Conservation (phyloP, 805 yeast genomes). For the Sungouiella thailandica region DNA sequence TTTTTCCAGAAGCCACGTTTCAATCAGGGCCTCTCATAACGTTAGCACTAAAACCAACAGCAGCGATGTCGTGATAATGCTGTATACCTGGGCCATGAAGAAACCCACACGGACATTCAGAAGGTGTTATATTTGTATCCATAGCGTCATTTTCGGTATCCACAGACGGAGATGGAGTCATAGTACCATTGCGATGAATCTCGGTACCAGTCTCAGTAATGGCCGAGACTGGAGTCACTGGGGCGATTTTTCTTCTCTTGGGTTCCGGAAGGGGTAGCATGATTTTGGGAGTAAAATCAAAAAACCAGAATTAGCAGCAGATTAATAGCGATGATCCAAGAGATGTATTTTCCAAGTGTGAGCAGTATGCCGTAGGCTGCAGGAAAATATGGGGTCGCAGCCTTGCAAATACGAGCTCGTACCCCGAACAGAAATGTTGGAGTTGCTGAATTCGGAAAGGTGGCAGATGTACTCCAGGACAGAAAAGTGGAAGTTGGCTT, state of each 20-base stretch:
- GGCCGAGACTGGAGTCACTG: not conserved
- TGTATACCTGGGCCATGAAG: constrained; percentile 12
- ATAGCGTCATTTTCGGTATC: constrained; percentile 2
- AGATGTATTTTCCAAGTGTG: too few species aligned
- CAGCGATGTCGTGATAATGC: constrained; percentile 10
- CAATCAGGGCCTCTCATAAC: constrained; percentile 14
- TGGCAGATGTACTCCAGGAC: too few species aligned
- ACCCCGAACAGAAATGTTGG: too few species aligned
- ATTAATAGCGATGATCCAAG: too few species aligned
- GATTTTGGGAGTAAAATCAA: too few species aligned
- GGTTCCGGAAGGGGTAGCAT: constrained; percentile 9
- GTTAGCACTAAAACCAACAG: constrained; percentile 13
- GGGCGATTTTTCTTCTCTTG: constrained; percentile 8
- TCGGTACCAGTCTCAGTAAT: constrained; percentile 6
- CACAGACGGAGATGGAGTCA: constrained; percentile 4
- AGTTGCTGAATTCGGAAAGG: too few species aligned
- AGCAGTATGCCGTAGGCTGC: too few species aligned
- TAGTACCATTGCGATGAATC: constrained; percentile 8
- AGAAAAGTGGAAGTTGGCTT: too few species aligned
- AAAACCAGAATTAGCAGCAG: too few species aligned
- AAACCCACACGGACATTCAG: constrained; percentile 11
- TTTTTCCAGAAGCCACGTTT: too few species aligned
- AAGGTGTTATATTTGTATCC: constrained; percentile 2
- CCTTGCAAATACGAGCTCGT: too few species aligned
- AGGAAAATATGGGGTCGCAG: too few species aligned